Evolutionary conservation across 495 filamentous ascomycete species (phyloP), one percentile per base, ranked within the genome.

Genomic region (Neurospora sp.): DNA sequence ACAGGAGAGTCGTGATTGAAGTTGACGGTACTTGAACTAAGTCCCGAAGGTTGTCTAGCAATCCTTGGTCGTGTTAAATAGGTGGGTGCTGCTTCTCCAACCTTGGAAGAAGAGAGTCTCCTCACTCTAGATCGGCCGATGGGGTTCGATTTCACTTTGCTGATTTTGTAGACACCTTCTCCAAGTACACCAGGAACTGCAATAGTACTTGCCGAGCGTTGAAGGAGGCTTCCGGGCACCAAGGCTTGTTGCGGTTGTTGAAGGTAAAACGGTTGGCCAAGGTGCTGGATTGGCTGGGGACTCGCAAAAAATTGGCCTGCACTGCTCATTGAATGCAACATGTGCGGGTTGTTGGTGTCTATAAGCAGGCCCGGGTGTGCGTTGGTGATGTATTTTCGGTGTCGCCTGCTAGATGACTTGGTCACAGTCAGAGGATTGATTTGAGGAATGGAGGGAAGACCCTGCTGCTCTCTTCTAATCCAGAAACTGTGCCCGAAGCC

Each of bases 101-200:
- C 2, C 11, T 14, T 22, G 12, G 14, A 18, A 65, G 53, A 35
- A 8, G 53, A 14, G 3, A 65, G 31, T 40, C 71, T 48, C 16
- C 73, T 73, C 22, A 39, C 8, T 35, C 76, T 71, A 41, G 70
- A 31, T 7, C 76, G 72, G 27, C 39, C 37, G 10, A 72, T 46
- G 8, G 68, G 41, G 10, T 39, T 37, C 0, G 78, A 74, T n/a
- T 69, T 68, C 3, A 80, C 5, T 59, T 69, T 79, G 70, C 77
- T 79, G 39, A 80, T 46, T 48, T 76, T 79, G 73, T 79, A 80
- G 31, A 80, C 59, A 37, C 78, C 78, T 27, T 79, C 74, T 1
- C 76, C 75, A 10, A 78, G 69, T 8, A 76, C 42, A 1, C 76
- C 73, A 14, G 78, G 73, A 11, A 76, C 73, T 20, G 74, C 76